Base-by-base conservation (phyloP, 495 filamentous ascomycete species). In the Endocarpon pusillum region DNA sequence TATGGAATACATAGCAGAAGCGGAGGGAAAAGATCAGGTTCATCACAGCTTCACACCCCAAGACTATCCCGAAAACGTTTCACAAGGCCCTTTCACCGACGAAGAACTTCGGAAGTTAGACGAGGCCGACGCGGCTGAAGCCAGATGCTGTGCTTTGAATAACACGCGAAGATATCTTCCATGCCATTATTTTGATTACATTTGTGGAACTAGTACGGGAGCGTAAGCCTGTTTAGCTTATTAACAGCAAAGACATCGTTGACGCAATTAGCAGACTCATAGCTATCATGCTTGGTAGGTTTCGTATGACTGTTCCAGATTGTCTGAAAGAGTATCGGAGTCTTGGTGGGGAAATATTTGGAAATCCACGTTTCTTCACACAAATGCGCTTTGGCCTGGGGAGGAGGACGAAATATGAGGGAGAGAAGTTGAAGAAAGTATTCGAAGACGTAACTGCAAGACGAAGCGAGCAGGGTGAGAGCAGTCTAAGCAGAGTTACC, bases 131-230 rank as follows among this genome's bases (percentile, higher is more conserved):
- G 24, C 18, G 7, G 17, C 1, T 9, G 16, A 15, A 1, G 14
- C 14, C 1, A 29, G 29, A 16, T 2, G 24, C 2, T 14, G 36
- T 16, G 28, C 18, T 1, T 24, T 35, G 6, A 27, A 22, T 14
- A 10, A 11, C 3, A 32, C 21, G 28, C 31, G 32, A 18, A 42
- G 36, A 32, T 45, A 42, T 39, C 32, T 45, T 8, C 40, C 42
- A 7, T 45, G 42, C 19, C 42, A 45, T 24, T 45, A 45, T 31
- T 45, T 45, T 12, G 40, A 42, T 26, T 12, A 34, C 21, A 39
- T 43, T 17, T 34, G 40, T 29, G 43, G 36, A 15, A 36, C 40
- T 21, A 40, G 43, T 21, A 45, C 43, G 3, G 43, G 40, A 30
- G 40, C 34, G 39, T 42, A 39, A 23, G 42, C 14, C 5, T 40